Conservation (phyloP, 148 eudicot genomes). For the Rhododendron mucronatum region DNA sequence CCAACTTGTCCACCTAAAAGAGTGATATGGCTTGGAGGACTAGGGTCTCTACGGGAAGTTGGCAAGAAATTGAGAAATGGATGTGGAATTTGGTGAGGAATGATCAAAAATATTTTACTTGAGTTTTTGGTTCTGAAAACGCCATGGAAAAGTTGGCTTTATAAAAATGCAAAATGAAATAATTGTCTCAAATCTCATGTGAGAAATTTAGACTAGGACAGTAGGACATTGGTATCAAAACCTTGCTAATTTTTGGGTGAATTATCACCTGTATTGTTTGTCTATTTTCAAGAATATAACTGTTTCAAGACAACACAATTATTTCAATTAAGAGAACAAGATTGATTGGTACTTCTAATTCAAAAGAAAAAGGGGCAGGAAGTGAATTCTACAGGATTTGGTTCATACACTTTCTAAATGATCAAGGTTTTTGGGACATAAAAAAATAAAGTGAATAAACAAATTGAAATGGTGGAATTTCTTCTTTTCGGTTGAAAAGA, state of each 20-base stretch:
- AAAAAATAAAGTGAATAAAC: not conserved
- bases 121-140: not conserved
- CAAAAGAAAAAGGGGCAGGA: too few relatives aligned
- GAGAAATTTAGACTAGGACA: not conserved
- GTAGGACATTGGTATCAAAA: too few relatives aligned
- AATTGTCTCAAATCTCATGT: not conserved
- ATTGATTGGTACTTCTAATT: not conserved
- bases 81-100: constrained; percentile 6
- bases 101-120: not conserved
- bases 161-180: not conserved
- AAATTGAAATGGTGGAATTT: not conserved
- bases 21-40: not conserved
- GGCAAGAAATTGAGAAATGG: not conserved
- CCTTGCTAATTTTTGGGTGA: too few relatives aligned
- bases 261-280: not conserved
- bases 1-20: not conserved
- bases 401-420: too few relatives aligned
- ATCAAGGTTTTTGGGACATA: too few relatives aligned
- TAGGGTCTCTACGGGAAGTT: not conserved
- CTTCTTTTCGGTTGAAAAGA: not conserved
- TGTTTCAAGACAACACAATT: not conserved
- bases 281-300: not conserved
- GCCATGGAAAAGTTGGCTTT: not conserved
- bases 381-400: too few relatives aligned
- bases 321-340: not conserved